These are phyloP conservation scores for Petrea volubilis DNA, from an alignment of 257 asterid genomes.

Conservation along the genomic window DNA sequence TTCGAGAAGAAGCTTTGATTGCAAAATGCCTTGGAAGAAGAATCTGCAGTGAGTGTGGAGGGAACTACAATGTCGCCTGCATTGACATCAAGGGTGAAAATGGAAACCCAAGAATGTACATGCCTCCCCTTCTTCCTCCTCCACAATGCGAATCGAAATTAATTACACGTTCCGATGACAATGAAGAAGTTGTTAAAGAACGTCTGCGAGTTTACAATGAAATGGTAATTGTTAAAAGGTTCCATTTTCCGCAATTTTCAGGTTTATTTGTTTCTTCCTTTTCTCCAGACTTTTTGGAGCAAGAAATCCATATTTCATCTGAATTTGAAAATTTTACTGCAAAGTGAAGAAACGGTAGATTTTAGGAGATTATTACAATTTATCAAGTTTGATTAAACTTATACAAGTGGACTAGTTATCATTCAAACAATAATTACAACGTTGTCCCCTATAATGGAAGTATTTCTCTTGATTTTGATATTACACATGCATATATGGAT, in stretches of 20 bases:
- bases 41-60: slow-evolving; percentile 87
- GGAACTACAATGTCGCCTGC: slow-evolving; percentile 83
- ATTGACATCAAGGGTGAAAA: slow-evolving; percentile 73
- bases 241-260: not conserved
- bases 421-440: too few species aligned
- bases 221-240: slow-evolving; percentile 44
- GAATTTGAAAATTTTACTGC: not conserved
- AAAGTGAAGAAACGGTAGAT: not conserved
- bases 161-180: slow-evolving; percentile 82
- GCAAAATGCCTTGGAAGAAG: slow-evolving; percentile 98
- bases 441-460: too few species aligned
- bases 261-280: not conserved
- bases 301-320: not conserved
- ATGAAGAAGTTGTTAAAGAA: slow-evolving; percentile 81
- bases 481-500: too few species aligned
- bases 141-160: slow-evolving; percentile 78
- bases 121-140: slow-evolving; percentile 99
- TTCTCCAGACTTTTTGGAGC: not conserved
- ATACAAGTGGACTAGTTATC: too few species aligned
- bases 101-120: slow-evolving; percentile 67
- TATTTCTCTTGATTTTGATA: too few species aligned
- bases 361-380: not conserved
- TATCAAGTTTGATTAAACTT: not conserved
- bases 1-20: slow-evolving; percentile 77
- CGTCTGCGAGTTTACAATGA: slow-evolving; percentile 78